Evolutionary conservation across 2,329 filamentous ascomycete genomes (phyloP), one percentile per base, ranked within the genome.

Genomic region (Chrysosphaeria jannelii): DNA sequence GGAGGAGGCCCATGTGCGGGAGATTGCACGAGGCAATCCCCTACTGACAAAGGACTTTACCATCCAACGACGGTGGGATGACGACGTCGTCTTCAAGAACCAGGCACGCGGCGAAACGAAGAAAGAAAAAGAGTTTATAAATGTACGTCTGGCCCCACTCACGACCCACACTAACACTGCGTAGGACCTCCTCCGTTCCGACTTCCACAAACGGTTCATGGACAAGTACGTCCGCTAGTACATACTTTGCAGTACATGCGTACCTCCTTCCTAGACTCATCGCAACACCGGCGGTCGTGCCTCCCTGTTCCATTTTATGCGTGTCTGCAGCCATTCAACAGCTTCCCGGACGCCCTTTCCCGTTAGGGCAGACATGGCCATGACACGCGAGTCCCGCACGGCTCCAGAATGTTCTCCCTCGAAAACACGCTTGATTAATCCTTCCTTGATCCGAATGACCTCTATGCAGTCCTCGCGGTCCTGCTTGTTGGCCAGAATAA

Each of bases 181-280:
- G 9, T 30, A 75, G 66, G 71, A 93, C 45, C 53, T 90, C 38
- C 49, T 93, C 31, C 66, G 81, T 30, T 91, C 78, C 14, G 85
- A 97, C 45, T 97, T 97, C 44, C 85, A 97, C 51, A 85, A 79
- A 47, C 67, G 78, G 31, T 97, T 97, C 44, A 97, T 97, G 85
- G 52, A 45, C 44, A 63, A 62, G 37, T 64, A 63, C 32, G 57
- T 64, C 30, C 46, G 57, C 41, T 63, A 12, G 28, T 5, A n/a
- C n/a, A n/a, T n/a, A n/a, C n/a, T n/a, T n/a, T n/a, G n/a, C n/a
- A n/a, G n/a, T n/a, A n/a, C n/a, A n/a, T n/a, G n/a, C n/a, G n/a
- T n/a, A n/a, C n/a, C n/a, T n/a, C n/a, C n/a, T n/a, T n/a, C n/a
- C n/a, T n/a, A n/a, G n/a, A n/a, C n/a, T n/a, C n/a, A 93, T 47